Percentiles rank a stretch among this genome's conserved stretches.
phyloP scores from a whole-genome alignment of 2,329 filamentous ascomycete genomes.

The Verticillium nonalfalfae region DNA sequence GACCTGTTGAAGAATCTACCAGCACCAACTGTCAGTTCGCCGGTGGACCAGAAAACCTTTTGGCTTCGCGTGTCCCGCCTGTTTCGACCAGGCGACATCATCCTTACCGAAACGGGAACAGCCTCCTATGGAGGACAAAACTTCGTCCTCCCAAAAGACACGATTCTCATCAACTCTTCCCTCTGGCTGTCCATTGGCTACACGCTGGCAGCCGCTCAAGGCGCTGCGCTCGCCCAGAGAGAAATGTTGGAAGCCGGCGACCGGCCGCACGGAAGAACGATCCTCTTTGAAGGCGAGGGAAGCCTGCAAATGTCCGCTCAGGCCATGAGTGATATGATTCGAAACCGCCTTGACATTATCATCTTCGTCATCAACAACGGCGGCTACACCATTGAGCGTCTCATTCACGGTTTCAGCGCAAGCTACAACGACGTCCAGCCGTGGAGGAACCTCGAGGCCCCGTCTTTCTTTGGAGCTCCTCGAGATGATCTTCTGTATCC shows the following conservation, averaged over 20 bases:
- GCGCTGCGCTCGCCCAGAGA: constrained; percentile 46
- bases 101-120: constrained; percentile 54
- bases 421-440: neutral
- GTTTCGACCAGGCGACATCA: constrained; percentile 43
- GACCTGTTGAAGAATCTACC: constrained; percentile 14
- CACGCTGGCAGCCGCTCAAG: constrained; percentile 51
- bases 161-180: constrained; percentile 39
- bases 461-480: neutral
- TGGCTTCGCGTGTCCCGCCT: constrained; percentile 25
- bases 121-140: constrained; percentile 46
- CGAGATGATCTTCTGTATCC: neutral
- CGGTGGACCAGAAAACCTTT: constrained; percentile 40
- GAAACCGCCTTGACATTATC: constrained; percentile 36
- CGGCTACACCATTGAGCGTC: neutral
- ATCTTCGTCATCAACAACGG: neutral
- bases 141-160: constrained; percentile 40
- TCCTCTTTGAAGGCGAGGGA: constrained; percentile 57
- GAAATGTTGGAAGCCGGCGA: constrained; percentile 26
- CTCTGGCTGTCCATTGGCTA: constrained; percentile 57
- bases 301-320: constrained; percentile 62
- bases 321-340: constrained; percentile 58
- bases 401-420: neutral
- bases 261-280: constrained; percentile 23
- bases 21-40: constrained; percentile 14
- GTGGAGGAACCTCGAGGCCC: neutral